A percentile compares a stretch with the other conserved stretches of the same genome.
phyloP scores from a whole-genome alignment of 805 yeast species.

The Candida orba region DNA sequence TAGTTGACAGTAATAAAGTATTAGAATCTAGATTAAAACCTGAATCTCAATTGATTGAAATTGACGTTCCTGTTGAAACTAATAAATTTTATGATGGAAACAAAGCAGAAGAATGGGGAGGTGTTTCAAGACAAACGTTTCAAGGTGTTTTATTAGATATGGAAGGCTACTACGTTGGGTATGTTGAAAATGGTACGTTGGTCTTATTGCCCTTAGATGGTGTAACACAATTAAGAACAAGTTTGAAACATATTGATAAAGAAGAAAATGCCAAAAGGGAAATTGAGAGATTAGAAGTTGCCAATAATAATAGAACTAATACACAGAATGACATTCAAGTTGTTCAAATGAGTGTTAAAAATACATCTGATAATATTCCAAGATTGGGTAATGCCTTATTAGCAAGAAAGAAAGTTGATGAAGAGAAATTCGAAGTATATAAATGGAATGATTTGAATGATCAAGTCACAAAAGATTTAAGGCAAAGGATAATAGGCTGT shows the following conservation, averaged over 20 bases:
- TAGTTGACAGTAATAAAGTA: constrained; percentile 28
- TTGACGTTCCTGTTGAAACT: constrained; percentile 71
- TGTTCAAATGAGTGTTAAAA: constrained; percentile 71
- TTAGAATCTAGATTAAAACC: constrained; percentile 48
- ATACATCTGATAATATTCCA: constrained; percentile 48
- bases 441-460: constrained; percentile 39
- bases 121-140: constrained; percentile 51
- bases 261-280: constrained; percentile 38
- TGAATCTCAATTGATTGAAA: constrained; percentile 56
- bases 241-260: constrained; percentile 71
- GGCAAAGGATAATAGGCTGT: constrained; percentile 20
- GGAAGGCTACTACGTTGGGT: constrained; percentile 45
- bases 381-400: constrained; percentile 64
- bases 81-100: constrained; percentile 56
- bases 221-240: constrained; percentile 74
- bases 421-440: constrained; percentile 41
- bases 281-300: constrained; percentile 29
- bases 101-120: constrained; percentile 59
- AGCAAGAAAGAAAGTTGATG: constrained; percentile 57
- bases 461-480: constrained; percentile 23
- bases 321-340: constrained; percentile 39
- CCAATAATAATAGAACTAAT: constrained; percentile 15
- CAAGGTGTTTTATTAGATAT: constrained; percentile 60
- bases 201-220: constrained; percentile 59
- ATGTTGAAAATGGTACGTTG: constrained; percentile 40